Conservation (phyloP, 495 filamentous ascomycete species). For the Cercophora scortea region DNA sequence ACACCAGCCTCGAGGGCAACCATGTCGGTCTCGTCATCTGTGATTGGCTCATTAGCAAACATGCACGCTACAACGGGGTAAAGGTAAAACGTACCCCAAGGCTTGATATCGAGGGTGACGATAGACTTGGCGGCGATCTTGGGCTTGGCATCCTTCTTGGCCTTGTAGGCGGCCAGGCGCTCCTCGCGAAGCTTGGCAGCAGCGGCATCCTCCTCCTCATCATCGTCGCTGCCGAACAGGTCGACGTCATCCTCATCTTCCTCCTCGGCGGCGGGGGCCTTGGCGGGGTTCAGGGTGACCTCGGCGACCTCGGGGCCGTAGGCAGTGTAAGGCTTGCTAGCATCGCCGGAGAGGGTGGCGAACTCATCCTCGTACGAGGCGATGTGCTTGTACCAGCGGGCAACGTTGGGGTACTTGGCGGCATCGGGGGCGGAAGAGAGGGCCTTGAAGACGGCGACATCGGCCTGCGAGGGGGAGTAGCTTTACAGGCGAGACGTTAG, state of each 20-base stretch:
- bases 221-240: conserved; percentile 82
- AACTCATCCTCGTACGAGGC: conserved; percentile 85
- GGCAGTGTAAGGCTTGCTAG: conserved; percentile 74
- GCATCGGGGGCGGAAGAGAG: conserved; percentile 66
- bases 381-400: conserved; percentile 99
- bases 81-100: conserved; percentile 73
- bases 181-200: conserved; percentile 75
- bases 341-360: conserved; percentile 81
- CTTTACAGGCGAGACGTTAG: conserved; percentile 36
- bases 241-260: conserved; percentile 82
- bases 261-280: conserved; percentile 57
- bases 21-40: conserved; percentile 91
- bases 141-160: conserved; percentile 90
- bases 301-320: conserved; percentile 82
- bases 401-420: conserved; percentile 85
- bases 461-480: conserved; percentile 82
- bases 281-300: conserved; percentile 73
- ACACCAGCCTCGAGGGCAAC: conserved; percentile 71
- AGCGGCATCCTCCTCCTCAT: conserved; percentile 89
- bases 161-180: conserved; percentile 85
- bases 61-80: background rate
- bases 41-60: conserved; percentile 11
- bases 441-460: conserved; percentile 90
- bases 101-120: conserved; percentile 94
- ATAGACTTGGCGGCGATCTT: conserved; percentile 92